Base-by-base conservation (phyloP, 2,329 filamentous ascomycete genomes). In the Annulohypoxylon truncatum region DNA sequence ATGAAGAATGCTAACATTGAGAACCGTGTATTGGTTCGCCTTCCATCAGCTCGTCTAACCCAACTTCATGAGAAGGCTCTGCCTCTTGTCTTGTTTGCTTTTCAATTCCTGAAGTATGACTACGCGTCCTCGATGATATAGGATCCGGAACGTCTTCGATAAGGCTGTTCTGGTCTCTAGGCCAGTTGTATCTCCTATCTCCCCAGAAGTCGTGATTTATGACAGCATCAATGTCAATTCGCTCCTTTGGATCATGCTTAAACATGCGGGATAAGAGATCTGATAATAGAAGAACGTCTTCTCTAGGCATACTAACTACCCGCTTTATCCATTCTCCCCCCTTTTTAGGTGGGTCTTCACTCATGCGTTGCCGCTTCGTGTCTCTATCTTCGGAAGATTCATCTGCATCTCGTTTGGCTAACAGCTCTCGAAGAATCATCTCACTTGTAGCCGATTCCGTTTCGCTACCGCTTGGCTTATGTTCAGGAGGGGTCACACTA, bases 121-220 rank as follows among this genome's bases (percentile, higher is more conserved):
- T 61, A 9, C 57, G 61, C n/a, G 65, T 67, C 48, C 65, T 61
- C 0, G 61, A 61, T 4, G 61, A 67, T 31, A 65, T 59, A 8
- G 61, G 33, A 38, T 65, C 53, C 2, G 57, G 57, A 15, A 55
- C 42, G 26, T 40, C 18, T 28, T 61, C 64, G 10, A 52, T 22
- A 5, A 18, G 26, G 15, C 56, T 20, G 9, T 52, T 24, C 8
- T 4, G 24, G 0, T 56, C 26, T 3, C 9, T n/a, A n/a, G 12
- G 38, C 52, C 18, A 13, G 4, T 47, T n/a, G 4, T 47, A 33
- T 51, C 64, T 64, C 12, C 61, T 67, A 10, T 61, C 47, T 2
- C 64, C 56, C 56, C 65, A 62, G 10, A 50, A 65, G 8, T 56
- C 65, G 13, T 68, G 57, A n/a, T 59, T 40, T 10, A 65, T 42